phyloP scores from a whole-genome alignment of 176 grass and related monocot species.

The Oryza coarctata region DNA sequence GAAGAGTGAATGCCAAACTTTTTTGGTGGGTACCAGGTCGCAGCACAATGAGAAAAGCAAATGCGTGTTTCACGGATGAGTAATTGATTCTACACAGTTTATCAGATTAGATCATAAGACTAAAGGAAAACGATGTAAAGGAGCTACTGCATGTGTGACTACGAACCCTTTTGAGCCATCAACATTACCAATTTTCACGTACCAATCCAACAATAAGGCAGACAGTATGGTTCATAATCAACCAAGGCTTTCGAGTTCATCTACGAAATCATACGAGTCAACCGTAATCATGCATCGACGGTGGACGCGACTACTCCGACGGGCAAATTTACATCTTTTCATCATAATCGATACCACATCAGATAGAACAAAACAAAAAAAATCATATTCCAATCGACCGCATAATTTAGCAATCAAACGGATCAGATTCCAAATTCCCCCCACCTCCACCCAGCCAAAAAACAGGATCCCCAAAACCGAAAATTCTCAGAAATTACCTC shows the following conservation, averaged over 20 bases:
- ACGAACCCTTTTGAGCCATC: neutral
- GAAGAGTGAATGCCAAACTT: neutral
- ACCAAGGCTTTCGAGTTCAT: neutral
- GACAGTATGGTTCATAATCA: neutral
- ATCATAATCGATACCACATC: neutral
- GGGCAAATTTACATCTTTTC: neutral
- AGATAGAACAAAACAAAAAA: neutral
- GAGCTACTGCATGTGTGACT: neutral
- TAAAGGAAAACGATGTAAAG: neutral
- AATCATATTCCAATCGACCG: neutral
- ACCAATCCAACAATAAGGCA: neutral
- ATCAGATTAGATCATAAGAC: neutral
- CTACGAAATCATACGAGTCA: neutral
- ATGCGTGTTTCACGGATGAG: neutral
- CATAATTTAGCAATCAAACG: neutral
- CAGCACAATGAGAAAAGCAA: neutral
- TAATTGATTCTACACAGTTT: neutral
- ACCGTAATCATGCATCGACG: neutral
- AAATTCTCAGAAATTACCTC: slow-evolving; percentile 27
- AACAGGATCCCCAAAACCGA: neutral
- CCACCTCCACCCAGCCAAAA: too few relatives aligned
- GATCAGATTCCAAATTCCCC: neutral
- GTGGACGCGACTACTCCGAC: neutral
- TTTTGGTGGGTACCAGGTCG: neutral
- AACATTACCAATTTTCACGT: neutral